phyloP scores from a whole-genome alignment of 2,329 filamentous ascomycete genomes.

The Penicillium brasilianum region DNA sequence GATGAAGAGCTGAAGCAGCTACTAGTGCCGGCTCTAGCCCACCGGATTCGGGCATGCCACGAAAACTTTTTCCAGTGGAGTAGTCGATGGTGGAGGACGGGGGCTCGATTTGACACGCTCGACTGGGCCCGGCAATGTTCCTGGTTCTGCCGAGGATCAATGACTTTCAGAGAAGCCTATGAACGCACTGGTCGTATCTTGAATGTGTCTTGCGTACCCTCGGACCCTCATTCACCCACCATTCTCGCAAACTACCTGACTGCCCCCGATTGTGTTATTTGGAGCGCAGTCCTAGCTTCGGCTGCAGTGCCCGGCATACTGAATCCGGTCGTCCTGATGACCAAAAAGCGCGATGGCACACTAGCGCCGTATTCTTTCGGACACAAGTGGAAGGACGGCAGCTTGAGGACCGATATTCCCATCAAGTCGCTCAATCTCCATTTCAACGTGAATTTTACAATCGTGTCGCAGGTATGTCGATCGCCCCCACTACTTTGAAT shows the following conservation, averaged over 20 bases:
- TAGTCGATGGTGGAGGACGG: constrained; percentile 86
- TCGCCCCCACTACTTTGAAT: neutral
- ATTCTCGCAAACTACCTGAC: constrained; percentile 96
- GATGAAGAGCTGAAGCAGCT: constrained; percentile 87
- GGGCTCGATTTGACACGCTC: constrained; percentile 89
- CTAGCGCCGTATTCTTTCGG: constrained; percentile 93
- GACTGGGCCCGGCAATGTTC: constrained; percentile 84
- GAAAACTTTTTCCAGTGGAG: constrained; percentile 76
- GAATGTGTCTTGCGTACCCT: constrained; percentile 94
- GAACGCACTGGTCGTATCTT: constrained; percentile 90
- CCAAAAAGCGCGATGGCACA: constrained; percentile 76
- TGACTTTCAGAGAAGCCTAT: constrained; percentile 95
- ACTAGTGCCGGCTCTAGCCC: constrained; percentile 83
- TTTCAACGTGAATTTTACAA: constrained; percentile 98
- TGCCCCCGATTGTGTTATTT: constrained; percentile 94
- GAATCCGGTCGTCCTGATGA: constrained; percentile 92
- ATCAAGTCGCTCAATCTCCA: constrained; percentile 92
- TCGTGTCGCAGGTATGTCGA: constrained; percentile 65
- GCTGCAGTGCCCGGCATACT: constrained; percentile 95
- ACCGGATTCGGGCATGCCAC: constrained; percentile 81
- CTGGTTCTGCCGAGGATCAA: constrained; percentile 90
- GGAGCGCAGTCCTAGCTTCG: constrained; percentile 93
- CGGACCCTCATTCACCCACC: constrained; percentile 88
- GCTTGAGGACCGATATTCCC: constrained; percentile 90
- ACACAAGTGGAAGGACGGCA: constrained; percentile 99